Evolutionary conservation across 441 rosid genomes (phyloP), one percentile per base, ranked within the genome.

Genomic region (Gossypium laxum): DNA sequence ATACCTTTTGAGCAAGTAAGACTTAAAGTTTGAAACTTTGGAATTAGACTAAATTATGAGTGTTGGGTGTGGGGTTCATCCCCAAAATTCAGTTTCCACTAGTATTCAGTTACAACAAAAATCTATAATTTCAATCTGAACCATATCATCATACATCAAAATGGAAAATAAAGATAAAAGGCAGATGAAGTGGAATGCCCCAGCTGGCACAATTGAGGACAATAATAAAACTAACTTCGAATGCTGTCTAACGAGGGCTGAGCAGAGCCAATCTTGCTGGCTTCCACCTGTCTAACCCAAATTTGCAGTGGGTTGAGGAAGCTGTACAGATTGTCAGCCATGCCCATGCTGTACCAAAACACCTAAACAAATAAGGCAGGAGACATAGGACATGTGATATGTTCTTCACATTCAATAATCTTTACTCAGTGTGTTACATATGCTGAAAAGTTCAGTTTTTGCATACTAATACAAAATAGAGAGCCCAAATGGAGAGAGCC

Each of bases 371-470:
- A 48, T 3, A 19, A 58, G 61, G 19, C 66, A 45, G 5, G 43
- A 54, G 59, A n/a, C 22, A 19, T 18, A 28, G 6, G 43, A 43
- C 56, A 57, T 70, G 74, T 76, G 55, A 75, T 72, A 68, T 72
- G 22, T 6, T 45, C 68, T 66, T 66, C 55, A 61, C 19, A 64
- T 73, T 58, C 63, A 67, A 68, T 48, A 43, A 58, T 26, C 7
- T 1, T 61, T 62, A 58, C 79, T 52, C 45, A 66, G 32, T 67
- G 72, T 72, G 76, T 50, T 74, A 77, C 77, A 79, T 56, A 79
- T 70, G 56, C 61, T 38, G 72, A 74, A 62, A 75, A 48, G 79
- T 14, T 26, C 70, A 58, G 74, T 75, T 69, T 54, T 12, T 21
- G 48, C 77, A 57, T 70, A 64, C 74, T 74, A 70, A 61, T 15